Conservation (phyloP, 331 rosid species). For the Dryas integrifolia region DNA sequence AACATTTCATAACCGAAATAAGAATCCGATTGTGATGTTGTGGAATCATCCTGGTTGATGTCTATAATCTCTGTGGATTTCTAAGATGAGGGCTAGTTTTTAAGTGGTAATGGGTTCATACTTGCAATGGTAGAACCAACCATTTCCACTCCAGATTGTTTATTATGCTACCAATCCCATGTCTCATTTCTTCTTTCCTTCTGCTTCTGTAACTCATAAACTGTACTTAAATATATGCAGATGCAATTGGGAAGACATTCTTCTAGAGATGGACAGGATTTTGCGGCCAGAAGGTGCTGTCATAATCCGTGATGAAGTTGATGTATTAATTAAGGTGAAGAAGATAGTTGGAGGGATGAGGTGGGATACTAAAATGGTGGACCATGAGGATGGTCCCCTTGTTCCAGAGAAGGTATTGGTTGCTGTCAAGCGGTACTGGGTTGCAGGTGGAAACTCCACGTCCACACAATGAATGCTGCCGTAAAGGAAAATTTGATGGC, state of each 20-base stretch:
- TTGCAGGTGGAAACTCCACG: conserved; percentile 62
- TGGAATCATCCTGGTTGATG: neutral
- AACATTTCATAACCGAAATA: neutral
- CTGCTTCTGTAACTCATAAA: conserved; percentile 20
- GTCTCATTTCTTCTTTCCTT: conserved; percentile 17
- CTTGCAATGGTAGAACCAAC: conserved; percentile 4
- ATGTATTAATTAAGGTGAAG: conserved; percentile 64
- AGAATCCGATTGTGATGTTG: neutral
- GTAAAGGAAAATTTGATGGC: conserved; percentile 7
- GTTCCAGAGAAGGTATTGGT: conserved; percentile 81
- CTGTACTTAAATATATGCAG: conserved; percentile 42
- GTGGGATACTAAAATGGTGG: conserved; percentile 90
- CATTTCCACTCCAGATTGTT: neutral
- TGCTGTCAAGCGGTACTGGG: conserved; percentile 97
- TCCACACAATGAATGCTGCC: conserved; percentile 38
- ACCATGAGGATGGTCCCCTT: conserved; percentile 95
- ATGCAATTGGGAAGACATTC: conserved; percentile 81
- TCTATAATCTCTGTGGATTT: neutral
- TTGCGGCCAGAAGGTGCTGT: conserved; percentile 93
- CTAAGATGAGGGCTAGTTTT: neutral
- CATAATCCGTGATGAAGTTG: conserved; percentile 83
- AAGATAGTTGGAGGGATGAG: conserved; percentile 81
- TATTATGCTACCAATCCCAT: neutral
- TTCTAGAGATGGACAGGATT: conserved; percentile 90
- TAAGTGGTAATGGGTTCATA: neutral